phyloP scores from a whole-genome alignment of 2,329 filamentous ascomycete genomes.

The Pseudodiploospora longispora region DNA sequence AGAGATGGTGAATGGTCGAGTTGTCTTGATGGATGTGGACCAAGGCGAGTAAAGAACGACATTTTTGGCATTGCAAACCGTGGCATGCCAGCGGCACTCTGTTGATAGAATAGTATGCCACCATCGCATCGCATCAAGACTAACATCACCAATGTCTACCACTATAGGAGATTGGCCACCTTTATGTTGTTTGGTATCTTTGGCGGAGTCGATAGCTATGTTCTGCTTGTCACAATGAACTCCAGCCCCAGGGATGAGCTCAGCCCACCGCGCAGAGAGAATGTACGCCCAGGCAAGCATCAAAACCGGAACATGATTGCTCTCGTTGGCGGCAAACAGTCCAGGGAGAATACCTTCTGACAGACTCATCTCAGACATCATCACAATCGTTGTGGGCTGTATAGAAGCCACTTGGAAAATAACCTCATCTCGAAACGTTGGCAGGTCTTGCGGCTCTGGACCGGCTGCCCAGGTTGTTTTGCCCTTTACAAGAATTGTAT shows the following conservation, averaged over 20 bases:
- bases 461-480: background rate
- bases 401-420: background rate
- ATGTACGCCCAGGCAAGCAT: conserved; percentile 22
- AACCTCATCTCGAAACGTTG: background rate
- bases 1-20: conserved; percentile 3
- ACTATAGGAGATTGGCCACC: background rate
- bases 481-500: background rate
- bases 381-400: background rate
- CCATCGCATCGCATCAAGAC: conserved; percentile 19
- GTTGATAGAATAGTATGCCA: conserved; percentile 19
- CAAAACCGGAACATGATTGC: conserved; percentile 15
- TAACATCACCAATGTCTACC: conserved; percentile 17
- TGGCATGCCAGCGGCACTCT: conserved; percentile 17
- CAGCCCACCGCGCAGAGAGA: conserved; percentile 22
- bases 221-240: background rate
- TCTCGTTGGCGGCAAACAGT: background rate
- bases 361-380: background rate
- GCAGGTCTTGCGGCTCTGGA: background rate
- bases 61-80: conserved; percentile 10
- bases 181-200: too few species aligned
- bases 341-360: background rate
- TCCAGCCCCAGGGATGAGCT: conserved; percentile 18
- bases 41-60: conserved; percentile 13
- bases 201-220: background rate
- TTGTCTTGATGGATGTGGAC: conserved; percentile 4